phyloP scores from a whole-genome alignment of 371 early-diverging fungal species.

The Syncephalastrum sp. region DNA sequence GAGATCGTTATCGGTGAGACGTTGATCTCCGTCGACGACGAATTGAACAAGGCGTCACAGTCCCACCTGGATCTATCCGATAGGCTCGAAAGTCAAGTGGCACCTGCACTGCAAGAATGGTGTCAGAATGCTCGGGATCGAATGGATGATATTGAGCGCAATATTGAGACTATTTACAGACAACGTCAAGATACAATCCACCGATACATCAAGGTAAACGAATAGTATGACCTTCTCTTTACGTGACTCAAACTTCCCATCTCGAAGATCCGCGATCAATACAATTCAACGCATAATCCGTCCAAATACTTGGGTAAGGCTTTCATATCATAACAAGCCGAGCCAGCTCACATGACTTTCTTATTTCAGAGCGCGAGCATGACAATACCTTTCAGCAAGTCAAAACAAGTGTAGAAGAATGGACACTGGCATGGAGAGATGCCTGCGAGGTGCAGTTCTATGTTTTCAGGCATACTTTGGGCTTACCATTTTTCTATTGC shows the following conservation, averaged over 20 bases:
- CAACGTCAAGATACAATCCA: slow-evolving; percentile 6
- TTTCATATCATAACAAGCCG: not conserved
- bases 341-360: not conserved
- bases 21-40: slow-evolving; percentile 20
- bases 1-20: not conserved
- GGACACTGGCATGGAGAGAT: slow-evolving; percentile 35
- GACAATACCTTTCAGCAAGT: slow-evolving; percentile 10
- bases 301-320: not conserved
- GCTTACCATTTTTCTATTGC: not conserved
- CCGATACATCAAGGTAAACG: not conserved
- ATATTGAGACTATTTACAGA: slow-evolving; percentile 7
- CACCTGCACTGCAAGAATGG: slow-evolving; percentile 22
- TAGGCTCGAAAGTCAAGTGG: slow-evolving; percentile 24
- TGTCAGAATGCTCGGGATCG: slow-evolving; percentile 11
- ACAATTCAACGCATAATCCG: too few relatives aligned
- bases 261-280: too few relatives aligned
- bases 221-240: not conserved
- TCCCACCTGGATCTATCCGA: slow-evolving; percentile 36
- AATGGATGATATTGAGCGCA: slow-evolving; percentile 13
- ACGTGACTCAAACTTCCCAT: not conserved
- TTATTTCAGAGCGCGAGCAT: not conserved
- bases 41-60: slow-evolving; percentile 30
- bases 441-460: slow-evolving; percentile 33
- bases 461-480: not conserved
- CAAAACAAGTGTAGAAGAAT: slow-evolving; percentile 31